Base-by-base conservation (phyloP, 345 rosid genomes). In the Cochlearia excelsa region DNA sequence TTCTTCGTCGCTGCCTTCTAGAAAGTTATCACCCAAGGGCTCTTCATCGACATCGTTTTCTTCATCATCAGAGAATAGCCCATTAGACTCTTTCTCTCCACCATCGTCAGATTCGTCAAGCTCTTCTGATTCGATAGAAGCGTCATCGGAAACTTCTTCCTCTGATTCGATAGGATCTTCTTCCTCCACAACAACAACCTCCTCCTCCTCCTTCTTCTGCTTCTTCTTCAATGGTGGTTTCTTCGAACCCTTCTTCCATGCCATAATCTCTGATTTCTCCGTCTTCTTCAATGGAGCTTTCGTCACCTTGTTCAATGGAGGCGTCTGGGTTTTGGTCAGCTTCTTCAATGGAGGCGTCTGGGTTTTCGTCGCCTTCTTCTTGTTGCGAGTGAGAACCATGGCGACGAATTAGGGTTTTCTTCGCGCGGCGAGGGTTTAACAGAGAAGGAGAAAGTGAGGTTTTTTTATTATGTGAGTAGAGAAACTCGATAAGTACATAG, bases 81-180 rank as follows among this genome's bases (percentile, higher is more conserved):
- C 70, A 49, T 41, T 33, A 46, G 70, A 30, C 23, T 34, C 66
- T 4, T 51, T 29, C 7, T 38, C 74, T 57, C 65, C 74, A 43
- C 65, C 74, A 43, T 45, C 70, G 39, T 58, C 80, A 57, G 77
- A 78, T 28, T 67, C 78, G 41, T 52, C 75, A 7, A 27, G 30
- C 47, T 74, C 79, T 51, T 75, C 77, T 8, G 70, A 69, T 34
- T 74, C 83, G 44, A 68, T 61, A 23, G 69, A 66, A 26, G 54
- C 66, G 43, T 77, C 82, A 39, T 75, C 83, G 48, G 80, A 89
- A 65, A 44, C 85, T 51, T 76, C 34, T 4, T 69, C 83, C 8
- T 66, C 78, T 29, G 69, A 66, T 54, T 73, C 80, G 7, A 54
- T 37, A 44, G 51, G 71, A 4, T 75, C 82, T 55, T 71, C 76